Percentiles rank a stretch among this genome's conserved stretches.
Evolutionary conservation across 441 rosid species (phyloP).

Genomic region (Cnidoscolus chayamansa): DNA sequence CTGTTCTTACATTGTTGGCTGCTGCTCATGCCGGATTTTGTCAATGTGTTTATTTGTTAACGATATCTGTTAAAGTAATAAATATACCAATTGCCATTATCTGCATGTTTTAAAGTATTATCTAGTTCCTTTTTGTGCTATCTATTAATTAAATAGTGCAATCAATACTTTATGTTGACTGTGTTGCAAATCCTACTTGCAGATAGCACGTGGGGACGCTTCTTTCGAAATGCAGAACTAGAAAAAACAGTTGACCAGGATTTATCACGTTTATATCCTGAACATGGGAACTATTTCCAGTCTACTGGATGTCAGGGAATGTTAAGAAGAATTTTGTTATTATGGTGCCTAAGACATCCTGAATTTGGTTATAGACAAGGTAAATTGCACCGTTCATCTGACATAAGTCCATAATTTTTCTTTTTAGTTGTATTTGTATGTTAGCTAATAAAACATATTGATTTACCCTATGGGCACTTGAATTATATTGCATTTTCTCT

Average conservation of each 20-base stretch:
- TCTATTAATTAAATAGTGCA: neutral
- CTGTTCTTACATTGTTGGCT: neutral
- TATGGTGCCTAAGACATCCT: conserved; percentile 92
- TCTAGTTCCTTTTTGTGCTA: neutral
- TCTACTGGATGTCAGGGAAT: conserved; percentile 91
- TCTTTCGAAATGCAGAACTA: conserved; percentile 85
- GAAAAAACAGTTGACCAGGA: conserved; percentile 93
- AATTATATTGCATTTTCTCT: neutral
- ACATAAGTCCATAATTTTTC: neutral
- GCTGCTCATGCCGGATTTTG: neutral
- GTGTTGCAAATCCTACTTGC: conserved; percentile 23
- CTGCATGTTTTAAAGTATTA: neutral
- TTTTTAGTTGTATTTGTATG: neutral
- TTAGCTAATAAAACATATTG: neutral
- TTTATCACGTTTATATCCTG: conserved; percentile 83
- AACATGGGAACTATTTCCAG: conserved; percentile 89
- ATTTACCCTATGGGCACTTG: neutral
- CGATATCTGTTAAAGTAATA: neutral
- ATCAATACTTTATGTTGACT: conserved; percentile 1
- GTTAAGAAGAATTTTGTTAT: conserved; percentile 71
- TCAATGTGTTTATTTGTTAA: neutral
- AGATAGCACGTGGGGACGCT: conserved; percentile 97
- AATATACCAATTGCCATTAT: neutral
- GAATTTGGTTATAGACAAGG: conserved; percentile 93
- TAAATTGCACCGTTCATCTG: conserved; percentile 20